phyloP scores from a whole-genome alignment of 176 grass and related monocot genomes.

The Guadua angustifolia region DNA sequence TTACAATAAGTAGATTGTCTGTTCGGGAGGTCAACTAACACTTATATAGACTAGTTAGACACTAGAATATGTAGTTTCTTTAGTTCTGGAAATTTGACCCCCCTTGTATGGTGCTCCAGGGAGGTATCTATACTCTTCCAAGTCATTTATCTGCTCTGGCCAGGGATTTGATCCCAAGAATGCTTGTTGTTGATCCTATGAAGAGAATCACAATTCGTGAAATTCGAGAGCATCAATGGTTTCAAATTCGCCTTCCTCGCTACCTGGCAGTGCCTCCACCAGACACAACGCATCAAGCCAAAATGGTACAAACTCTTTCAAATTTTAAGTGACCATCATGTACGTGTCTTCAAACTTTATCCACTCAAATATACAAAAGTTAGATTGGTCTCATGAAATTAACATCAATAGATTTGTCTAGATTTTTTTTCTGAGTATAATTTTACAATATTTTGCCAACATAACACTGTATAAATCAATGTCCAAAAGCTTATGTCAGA shows the following conservation, averaged over 20 bases:
- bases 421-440: conserved; percentile 7
- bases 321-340: conserved; percentile 13
- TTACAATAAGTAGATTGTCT: conserved; percentile 5
- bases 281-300: conserved; percentile 79
- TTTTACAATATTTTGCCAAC: conserved; percentile 2
- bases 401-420: conserved; percentile 9
- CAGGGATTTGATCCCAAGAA: conserved; percentile 90
- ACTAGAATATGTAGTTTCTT: conserved; percentile 8
- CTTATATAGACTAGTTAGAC: conserved; percentile 18
- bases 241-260: conserved; percentile 69
- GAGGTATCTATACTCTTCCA: conserved; percentile 91
- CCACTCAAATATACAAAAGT: conserved; percentile 17
- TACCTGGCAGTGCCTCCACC: conserved; percentile 91
- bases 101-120: conserved; percentile 51
- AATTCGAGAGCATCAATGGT: conserved; percentile 94
- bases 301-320: conserved; percentile 63
- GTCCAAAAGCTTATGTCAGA: conserved; percentile 4
- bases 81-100: conserved; percentile 29
- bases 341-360: conserved; percentile 1
- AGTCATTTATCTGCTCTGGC: conserved; percentile 92
- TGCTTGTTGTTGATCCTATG: conserved; percentile 97
- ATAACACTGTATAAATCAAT: conserved; percentile 27
- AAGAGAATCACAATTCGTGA: conserved; percentile 89
- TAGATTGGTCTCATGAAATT: conserved; percentile 3
- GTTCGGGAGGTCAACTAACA: conserved; percentile 4